Percentiles rank a stretch among this genome's conserved stretches.
phyloP scores from a whole-genome alignment of 768 basidiomycete genomes.

The Suillus plorans region DNA sequence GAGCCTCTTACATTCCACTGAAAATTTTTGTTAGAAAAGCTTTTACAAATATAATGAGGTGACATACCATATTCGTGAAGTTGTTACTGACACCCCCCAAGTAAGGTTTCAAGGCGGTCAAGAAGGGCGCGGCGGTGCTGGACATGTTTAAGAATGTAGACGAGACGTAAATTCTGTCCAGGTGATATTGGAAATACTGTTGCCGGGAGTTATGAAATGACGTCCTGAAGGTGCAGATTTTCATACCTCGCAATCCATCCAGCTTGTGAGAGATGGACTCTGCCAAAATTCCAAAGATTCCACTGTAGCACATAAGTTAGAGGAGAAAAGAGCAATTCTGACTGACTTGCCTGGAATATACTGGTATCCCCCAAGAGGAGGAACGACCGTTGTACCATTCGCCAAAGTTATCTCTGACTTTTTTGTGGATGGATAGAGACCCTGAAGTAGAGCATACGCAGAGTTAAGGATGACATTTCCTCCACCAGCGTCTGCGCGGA shows the following conservation, averaged over 20 bases:
- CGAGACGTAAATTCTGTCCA: slow-evolving; percentile 32
- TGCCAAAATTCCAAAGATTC: slow-evolving; percentile 56
- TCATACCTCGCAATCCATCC: slow-evolving; percentile 58
- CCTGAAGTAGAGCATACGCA: slow-evolving; percentile 79
- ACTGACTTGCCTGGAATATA: slow-evolving; percentile 58
- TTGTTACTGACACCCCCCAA: slow-evolving; percentile 24
- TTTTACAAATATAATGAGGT: background rate
- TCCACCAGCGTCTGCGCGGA: slow-evolving; percentile 78
- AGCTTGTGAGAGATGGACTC: slow-evolving; percentile 71
- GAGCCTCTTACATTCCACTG: slow-evolving; percentile 63
- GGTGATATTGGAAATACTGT: slow-evolving; percentile 29
- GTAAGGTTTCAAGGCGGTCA: slow-evolving; percentile 24
- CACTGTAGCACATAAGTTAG: slow-evolving; percentile 11
- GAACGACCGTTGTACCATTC: slow-evolving; percentile 65
- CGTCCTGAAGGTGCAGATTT: background rate
- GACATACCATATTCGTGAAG: slow-evolving; percentile 33
- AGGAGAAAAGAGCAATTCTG: background rate
- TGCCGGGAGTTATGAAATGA: background rate
- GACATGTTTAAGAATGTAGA: slow-evolving; percentile 22
- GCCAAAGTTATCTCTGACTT: slow-evolving; percentile 69
- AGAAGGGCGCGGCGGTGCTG: slow-evolving; percentile 20
- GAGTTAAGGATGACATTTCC: slow-evolving; percentile 83
- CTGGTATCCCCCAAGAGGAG: slow-evolving; percentile 84
- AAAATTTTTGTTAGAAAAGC: background rate
- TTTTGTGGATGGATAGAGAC: slow-evolving; percentile 75